Base-by-base conservation (phyloP, 305 asterid genomes). In the Fraxinus albicans region DNA sequence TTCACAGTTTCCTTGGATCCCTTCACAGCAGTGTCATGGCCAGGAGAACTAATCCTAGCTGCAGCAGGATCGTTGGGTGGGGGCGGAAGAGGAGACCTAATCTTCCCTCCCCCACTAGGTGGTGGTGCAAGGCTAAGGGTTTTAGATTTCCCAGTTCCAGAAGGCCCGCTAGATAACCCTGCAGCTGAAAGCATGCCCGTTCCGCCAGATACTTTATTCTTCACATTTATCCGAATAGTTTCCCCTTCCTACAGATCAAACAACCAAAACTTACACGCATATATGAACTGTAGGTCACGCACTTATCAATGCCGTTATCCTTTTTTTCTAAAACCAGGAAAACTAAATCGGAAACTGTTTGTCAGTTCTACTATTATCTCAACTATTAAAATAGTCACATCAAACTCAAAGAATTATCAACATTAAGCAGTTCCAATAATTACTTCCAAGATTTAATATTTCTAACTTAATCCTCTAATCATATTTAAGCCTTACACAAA, bases 151-250 rank as follows among this genome's bases (percentile, higher is more conserved):
- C 36, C 79, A 44, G 67, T 76, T 76, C 82, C 93, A 73, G 91
- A 44, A 40, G 38, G 74, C 33, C 87, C 89, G 29, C 87, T 80
- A 0, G 86, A 79, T 86, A 87, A 74, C 40, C 92, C 92, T 44
- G 89, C 88, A 83, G 89, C 88, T 21, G 92, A 89, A 86, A 89
- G 91, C 91, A 88, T 90, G 31, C 92, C 91, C 5, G 90, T 47
- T 76, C 90, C 92, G 40, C 89, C 73, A 36, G 89, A 84, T 44
- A 90, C 85, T 80, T 90, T 90, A 85, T 90, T 90, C 83, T 90
- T 90, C 82, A 87, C 93, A 82, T 84, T 90, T 31, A 90, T 90
- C 72, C 90, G 81, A 73, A 90, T 88, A 4, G 93, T 90, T 85
- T 90, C 93, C 31, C 93, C 93, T 88, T 88, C 91, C 93, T 90